Evolutionary conservation across 441 rosid species (phyloP), one percentile per base, ranked within the genome.

Genomic region (Eutrema salsugineum): DNA sequence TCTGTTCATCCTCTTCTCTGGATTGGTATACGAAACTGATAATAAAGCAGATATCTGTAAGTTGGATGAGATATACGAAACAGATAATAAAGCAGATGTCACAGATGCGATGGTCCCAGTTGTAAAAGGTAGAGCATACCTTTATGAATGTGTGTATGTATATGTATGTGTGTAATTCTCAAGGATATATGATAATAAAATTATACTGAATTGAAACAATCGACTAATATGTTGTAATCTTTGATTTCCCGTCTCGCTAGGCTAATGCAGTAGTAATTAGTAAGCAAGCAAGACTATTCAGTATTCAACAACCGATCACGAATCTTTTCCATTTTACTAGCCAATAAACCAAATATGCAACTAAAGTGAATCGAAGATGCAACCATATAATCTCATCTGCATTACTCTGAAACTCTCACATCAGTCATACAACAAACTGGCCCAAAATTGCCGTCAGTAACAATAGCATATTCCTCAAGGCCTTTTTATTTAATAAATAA

Each of bases 401-500:
- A 35, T 35, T 36, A 33, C 11, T 27, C 48, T 15, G 49, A 57
- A 58, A 48, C 63, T 32, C 68, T 62, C 68, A 20, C 38, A 27
- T 38, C 2, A 11, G 27, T 56, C 63, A 43, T 42, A 51, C 69
- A 33, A 62, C 63, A 71, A 53, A 15, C 19, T 19, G 53, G 62
- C 61, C 51, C 51, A 60, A 19, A 61, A 61, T 14, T 42, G 54
- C 6, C 17, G 11, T 70, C 20, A 53, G 76, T 14, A 72, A 24
- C 72, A 58, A 32, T 48, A 44, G 46, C 68, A 36, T 24, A 24
- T 24, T 72, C 30, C 50, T 35, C 27, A 1, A 49, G 46, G 36
- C 36, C 56, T 32, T 40, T 16, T 71, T 73, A 73, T 73, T 73
- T 11, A 6, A 66, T 24, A 65, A 63, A 55, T 54, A 54, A 72